Conservation (phyloP, 768 basidiomycete species). For the Collybia sordida region DNA sequence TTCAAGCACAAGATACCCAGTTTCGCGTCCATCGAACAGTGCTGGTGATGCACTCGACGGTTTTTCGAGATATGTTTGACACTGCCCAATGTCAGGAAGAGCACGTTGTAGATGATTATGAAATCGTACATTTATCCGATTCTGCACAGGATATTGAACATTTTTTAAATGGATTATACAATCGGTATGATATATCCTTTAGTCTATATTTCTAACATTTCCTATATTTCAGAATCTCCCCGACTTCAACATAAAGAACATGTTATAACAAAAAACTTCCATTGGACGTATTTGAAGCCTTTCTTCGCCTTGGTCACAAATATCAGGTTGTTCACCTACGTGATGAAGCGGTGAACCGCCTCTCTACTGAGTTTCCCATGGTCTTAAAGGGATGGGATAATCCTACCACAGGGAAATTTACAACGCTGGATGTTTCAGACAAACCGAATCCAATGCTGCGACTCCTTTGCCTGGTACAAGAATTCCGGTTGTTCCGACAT, state of each 20-base stretch:
- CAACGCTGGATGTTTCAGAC: neutral
- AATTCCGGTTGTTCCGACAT: neutral
- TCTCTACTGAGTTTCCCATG: neutral
- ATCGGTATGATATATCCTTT: neutral
- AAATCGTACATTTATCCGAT: neutral
- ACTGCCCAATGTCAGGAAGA: neutral
- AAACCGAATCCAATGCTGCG: neutral
- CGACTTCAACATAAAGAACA: neutral
- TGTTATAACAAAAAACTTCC: neutral
- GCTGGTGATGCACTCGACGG: slow-evolving; percentile 4
- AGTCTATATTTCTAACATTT: neutral
- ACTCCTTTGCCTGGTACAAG: neutral
- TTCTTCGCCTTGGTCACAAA: neutral
- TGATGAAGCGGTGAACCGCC: neutral
- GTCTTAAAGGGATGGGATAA: neutral
- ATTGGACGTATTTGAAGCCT: neutral
- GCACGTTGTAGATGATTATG: slow-evolving; percentile 1
- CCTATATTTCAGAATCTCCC: neutral
- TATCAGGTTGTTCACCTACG: neutral
- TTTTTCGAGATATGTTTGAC: slow-evolving; percentile 1
- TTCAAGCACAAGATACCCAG: slow-evolving; percentile 10
- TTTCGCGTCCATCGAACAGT: slow-evolving; percentile 15
- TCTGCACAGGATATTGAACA: neutral
- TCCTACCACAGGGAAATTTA: neutral
- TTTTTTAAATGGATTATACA: slow-evolving; percentile 1